phyloP scores from a whole-genome alignment of 1,139 yeast species.

The Wickerhamomyces sp. region DNA sequence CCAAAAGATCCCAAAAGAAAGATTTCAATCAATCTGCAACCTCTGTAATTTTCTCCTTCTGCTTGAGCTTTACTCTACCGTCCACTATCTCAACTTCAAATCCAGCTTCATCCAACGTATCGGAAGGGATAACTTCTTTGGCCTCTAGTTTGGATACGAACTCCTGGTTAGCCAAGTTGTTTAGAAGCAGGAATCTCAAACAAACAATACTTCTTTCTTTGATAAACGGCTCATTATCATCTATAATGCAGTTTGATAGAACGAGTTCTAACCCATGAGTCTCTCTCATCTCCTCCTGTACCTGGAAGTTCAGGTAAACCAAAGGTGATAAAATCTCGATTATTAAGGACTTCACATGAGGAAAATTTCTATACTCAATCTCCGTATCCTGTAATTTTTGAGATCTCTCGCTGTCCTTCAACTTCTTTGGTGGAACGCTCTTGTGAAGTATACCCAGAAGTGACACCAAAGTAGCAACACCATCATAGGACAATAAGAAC shows the following conservation, averaged over 20 bases:
- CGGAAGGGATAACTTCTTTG: slow-evolving; percentile 42
- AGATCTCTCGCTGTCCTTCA: slow-evolving; percentile 19
- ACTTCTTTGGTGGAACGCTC: slow-evolving; percentile 29
- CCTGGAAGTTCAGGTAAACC: slow-evolving; percentile 41
- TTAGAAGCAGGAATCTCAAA: slow-evolving; percentile 57
- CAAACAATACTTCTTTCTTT: slow-evolving; percentile 83
- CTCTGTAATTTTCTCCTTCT: slow-evolving; percentile 10
- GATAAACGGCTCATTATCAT: slow-evolving; percentile 82
- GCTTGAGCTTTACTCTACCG: slow-evolving; percentile 43
- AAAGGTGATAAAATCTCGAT: slow-evolving; percentile 59
- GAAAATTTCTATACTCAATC: slow-evolving; percentile 39
- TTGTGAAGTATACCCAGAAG: slow-evolving; percentile 46
- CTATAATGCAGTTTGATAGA: slow-evolving; percentile 78
- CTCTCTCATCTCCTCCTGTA: slow-evolving; percentile 66
- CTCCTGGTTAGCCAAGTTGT: slow-evolving; percentile 64
- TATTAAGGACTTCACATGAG: slow-evolving; percentile 54
- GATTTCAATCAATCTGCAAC: background rate
- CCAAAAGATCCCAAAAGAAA: background rate
- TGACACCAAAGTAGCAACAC: slow-evolving; percentile 38
- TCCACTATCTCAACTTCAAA: slow-evolving; percentile 50
- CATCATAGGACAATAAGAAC: slow-evolving; percentile 46
- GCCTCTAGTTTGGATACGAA: slow-evolving; percentile 67
- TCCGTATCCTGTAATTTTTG: slow-evolving; percentile 14
- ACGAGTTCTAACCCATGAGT: slow-evolving; percentile 66
- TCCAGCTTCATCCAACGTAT: slow-evolving; percentile 50